Evolutionary conservation across 495 filamentous ascomycete species (phyloP).

Genomic region (Cairneyella variabilis): DNA sequence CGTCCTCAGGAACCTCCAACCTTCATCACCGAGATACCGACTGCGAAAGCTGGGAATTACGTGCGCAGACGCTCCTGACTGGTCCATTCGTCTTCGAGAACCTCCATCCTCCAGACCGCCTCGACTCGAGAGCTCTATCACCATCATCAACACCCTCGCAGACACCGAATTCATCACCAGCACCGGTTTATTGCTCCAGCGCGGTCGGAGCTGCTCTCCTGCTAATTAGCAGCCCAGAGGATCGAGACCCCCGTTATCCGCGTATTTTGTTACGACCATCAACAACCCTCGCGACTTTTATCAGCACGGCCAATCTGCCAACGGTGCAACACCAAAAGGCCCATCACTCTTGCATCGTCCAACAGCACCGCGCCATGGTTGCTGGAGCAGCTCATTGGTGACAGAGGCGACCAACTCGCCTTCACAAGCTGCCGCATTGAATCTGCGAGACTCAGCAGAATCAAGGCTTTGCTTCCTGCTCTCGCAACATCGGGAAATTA

Average conservation of each 20-base stretch:
- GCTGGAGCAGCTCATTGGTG: slow-evolving; percentile 25
- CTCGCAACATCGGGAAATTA: background rate
- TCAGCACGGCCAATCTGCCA: background rate
- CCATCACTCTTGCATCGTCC: slow-evolving; percentile 2
- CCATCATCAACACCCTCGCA: too few relatives aligned
- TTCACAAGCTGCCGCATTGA: slow-evolving; percentile 22
- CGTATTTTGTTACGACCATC: too few relatives aligned
- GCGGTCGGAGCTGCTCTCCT: too few relatives aligned
- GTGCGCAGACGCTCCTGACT: background rate
- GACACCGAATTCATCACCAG: too few relatives aligned
- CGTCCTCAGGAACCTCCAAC: background rate
- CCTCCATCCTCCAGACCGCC: background rate
- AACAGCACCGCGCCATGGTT: slow-evolving; percentile 25
- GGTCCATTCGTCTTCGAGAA: slow-evolving; percentile 2
- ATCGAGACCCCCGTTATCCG: too few relatives aligned
- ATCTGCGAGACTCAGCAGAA: slow-evolving; percentile 8
- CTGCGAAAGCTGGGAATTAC: too few relatives aligned
- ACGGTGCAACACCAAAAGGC: too few relatives aligned
- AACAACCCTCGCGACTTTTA: background rate
- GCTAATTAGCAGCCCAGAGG: too few relatives aligned
- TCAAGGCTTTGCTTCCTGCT: background rate
- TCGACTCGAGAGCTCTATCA: too few relatives aligned
- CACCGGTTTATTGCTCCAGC: too few relatives aligned
- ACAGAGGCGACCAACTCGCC: slow-evolving; percentile 24
- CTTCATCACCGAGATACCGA: background rate